phyloP scores from a whole-genome alignment of 805 yeast genomes.

The Suhomyces emberorum region DNA sequence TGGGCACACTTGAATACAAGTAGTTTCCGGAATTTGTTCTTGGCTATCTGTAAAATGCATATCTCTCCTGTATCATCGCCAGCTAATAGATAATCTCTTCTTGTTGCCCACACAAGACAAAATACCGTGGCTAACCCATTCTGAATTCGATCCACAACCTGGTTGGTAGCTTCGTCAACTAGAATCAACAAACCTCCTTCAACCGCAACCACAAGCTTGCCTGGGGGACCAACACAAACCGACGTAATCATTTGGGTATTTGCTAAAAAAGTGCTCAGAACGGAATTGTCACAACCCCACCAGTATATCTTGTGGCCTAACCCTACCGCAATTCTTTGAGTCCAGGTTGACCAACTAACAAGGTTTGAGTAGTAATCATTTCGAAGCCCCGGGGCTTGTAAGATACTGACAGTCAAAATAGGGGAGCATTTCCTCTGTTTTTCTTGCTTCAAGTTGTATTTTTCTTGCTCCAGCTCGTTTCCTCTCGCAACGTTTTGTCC shows the following conservation, averaged over 20 bases:
- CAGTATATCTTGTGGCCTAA: constrained; percentile 54
- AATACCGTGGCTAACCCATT: constrained; percentile 44
- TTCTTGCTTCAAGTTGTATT: neutral
- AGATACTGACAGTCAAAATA: constrained; percentile 10
- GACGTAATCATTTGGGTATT: constrained; percentile 50
- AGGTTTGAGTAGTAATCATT: constrained; percentile 78
- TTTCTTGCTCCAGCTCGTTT: neutral
- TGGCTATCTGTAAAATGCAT: constrained; percentile 33
- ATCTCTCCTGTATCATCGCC: constrained; percentile 71
- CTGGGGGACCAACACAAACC: constrained; percentile 51
- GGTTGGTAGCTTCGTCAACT: constrained; percentile 35
- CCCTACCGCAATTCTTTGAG: constrained; percentile 62
- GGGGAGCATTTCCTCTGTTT: constrained; percentile 4
- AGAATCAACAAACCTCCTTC: constrained; percentile 51
- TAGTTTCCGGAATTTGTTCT: constrained; percentile 7
- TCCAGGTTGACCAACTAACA: constrained; percentile 62
- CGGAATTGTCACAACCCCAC: constrained; percentile 51
- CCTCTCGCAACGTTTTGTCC: constrained; percentile 8
- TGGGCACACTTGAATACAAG: constrained; percentile 24
- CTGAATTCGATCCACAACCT: constrained; percentile 10
- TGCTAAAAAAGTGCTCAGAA: constrained; percentile 45
- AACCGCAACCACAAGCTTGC: constrained; percentile 54
- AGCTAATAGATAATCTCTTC: constrained; percentile 41
- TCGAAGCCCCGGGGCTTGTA: constrained; percentile 63
- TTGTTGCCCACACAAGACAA: constrained; percentile 55